Conservation (phyloP, 768 basidiomycete species). For the Scleroderma bovista region DNA sequence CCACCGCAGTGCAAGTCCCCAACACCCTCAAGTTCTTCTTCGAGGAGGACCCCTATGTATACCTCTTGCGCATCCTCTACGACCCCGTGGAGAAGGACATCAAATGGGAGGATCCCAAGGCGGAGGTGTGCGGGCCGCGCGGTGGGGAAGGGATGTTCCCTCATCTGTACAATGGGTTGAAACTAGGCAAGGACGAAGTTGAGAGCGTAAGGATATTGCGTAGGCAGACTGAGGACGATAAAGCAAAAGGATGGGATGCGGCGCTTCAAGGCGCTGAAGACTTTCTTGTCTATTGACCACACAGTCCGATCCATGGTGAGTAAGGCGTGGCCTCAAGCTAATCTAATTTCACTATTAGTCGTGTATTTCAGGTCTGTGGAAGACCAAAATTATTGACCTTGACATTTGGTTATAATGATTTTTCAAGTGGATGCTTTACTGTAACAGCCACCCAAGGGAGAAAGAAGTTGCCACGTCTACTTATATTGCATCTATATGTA, state of each 20-base stretch:
- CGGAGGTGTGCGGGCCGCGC: constrained; percentile 34
- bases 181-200: constrained; percentile 40
- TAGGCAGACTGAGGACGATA: constrained; percentile 4
- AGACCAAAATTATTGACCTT: too few species aligned
- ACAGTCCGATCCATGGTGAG: background rate
- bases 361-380: too few species aligned
- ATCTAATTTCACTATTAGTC: too few species aligned
- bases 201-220: constrained; percentile 33
- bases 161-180: constrained; percentile 45
- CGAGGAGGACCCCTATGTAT: constrained; percentile 31
- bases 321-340: background rate
- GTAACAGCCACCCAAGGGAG: too few species aligned
- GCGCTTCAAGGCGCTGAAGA: constrained; percentile 14
- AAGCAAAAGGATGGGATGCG: constrained; percentile 28
- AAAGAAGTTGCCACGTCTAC: too few species aligned
- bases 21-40: constrained; percentile 47
- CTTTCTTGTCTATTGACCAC: constrained; percentile 33
- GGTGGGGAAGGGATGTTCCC: constrained; percentile 47
- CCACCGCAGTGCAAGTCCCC: constrained; percentile 44
- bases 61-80: constrained; percentile 42
- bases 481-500: too few species aligned
- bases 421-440: too few species aligned
- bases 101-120: constrained; percentile 46
- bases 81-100: constrained; percentile 33
- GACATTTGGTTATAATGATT: too few species aligned